These are phyloP conservation scores for Gossypium trilobum DNA, from an alignment of 441 rosid genomes.

Conservation along the genomic window DNA sequence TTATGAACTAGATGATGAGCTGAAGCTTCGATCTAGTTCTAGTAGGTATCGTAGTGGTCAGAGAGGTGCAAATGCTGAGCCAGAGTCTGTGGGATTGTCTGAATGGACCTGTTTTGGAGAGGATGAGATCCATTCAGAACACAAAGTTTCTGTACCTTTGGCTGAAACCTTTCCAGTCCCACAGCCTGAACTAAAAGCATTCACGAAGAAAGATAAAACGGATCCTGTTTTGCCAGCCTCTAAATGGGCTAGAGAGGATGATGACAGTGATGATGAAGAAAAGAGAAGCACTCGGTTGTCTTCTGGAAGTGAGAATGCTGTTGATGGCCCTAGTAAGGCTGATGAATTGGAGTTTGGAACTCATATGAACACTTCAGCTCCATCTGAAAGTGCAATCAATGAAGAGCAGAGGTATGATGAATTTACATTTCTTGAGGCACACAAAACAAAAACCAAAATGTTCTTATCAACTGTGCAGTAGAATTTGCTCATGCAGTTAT, in stretches of 20 bases:
- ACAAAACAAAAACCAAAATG: background rate
- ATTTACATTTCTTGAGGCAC: background rate
- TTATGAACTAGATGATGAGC: slow-evolving; percentile 68
- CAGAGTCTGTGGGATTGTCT: slow-evolving; percentile 36
- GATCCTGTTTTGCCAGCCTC: slow-evolving; percentile 82
- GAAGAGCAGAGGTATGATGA: slow-evolving; percentile 73
- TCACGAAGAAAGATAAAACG: slow-evolving; percentile 55
- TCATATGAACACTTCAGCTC: slow-evolving; percentile 38
- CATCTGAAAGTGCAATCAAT: slow-evolving; percentile 56
- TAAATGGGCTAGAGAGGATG: slow-evolving; percentile 94
- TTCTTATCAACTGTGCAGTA: background rate
- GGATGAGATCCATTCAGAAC: slow-evolving; percentile 37
- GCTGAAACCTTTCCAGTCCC: slow-evolving; percentile 44
- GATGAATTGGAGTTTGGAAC: slow-evolving; percentile 53
- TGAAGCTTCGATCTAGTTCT: slow-evolving; percentile 47
- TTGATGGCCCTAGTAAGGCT: slow-evolving; percentile 44
- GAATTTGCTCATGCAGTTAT: background rate
- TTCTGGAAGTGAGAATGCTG: slow-evolving; percentile 79
- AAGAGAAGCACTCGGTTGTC: slow-evolving; percentile 58
- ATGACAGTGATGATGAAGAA: slow-evolving; percentile 78
- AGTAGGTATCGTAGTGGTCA: slow-evolving; percentile 39
- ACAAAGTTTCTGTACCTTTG: slow-evolving; percentile 32
- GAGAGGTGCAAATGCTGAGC: slow-evolving; percentile 45
- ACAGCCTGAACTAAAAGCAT: slow-evolving; percentile 58
- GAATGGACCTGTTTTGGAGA: slow-evolving; percentile 42